phyloP scores from a whole-genome alignment of 2,329 filamentous ascomycete species.

The Pseudogymnoascus sp. region DNA sequence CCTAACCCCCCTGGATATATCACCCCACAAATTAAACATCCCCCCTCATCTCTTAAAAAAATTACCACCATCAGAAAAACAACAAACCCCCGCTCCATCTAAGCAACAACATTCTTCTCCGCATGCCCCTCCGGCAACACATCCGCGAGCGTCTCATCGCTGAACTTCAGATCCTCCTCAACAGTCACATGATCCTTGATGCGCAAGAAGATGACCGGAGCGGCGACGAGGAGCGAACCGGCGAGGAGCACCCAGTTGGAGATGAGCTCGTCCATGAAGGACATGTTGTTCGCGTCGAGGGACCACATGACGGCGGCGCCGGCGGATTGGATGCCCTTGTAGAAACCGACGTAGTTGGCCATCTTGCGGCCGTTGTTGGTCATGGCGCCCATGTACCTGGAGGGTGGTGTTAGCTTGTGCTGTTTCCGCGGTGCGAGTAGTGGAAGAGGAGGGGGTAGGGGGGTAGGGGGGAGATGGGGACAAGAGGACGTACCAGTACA shows the following conservation, averaged over 20 bases:
- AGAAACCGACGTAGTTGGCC: conserved; percentile 85
- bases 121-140: conserved; percentile 36
- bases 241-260: conserved; percentile 68
- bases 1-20: not conserved
- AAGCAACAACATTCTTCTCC: conserved; percentile 13
- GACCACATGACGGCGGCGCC: conserved; percentile 71
- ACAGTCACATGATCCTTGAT: conserved; percentile 75
- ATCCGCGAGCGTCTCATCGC: conserved; percentile 72
- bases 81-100: not conserved
- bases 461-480: no score
- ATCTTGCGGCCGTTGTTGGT: conserved; percentile 89
- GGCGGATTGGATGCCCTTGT: conserved; percentile 86
- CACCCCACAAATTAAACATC: not conserved
- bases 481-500: conserved; percentile 89
- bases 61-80: no score
- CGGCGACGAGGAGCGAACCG: conserved; percentile 66
- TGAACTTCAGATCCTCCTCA: conserved; percentile 76
- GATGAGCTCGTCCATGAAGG: conserved; percentile 66
- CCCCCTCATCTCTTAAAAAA: not conserved
- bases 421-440: no score
- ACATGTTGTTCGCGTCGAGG: conserved; percentile 52
- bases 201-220: conserved; percentile 69
- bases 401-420: conserved; percentile 6
- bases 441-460: no score
- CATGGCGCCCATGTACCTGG: conserved; percentile 81